These are phyloP conservation scores for Rhodotorula taiwanensis DNA, from an alignment of 768 basidiomycete genomes.

Conservation along the genomic window DNA sequence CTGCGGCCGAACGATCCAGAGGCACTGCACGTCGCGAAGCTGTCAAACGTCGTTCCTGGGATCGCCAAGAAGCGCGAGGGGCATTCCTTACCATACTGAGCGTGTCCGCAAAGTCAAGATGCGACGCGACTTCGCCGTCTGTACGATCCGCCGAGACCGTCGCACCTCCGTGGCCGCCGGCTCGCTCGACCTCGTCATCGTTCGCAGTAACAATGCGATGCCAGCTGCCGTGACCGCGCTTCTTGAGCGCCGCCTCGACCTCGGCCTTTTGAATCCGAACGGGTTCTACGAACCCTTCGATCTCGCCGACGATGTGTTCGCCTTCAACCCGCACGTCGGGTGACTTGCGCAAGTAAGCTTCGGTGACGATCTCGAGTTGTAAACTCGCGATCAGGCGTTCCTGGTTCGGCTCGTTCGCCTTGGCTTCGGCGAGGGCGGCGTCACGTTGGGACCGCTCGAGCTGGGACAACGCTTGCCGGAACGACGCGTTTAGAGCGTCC, in stretches of 20 bases:
- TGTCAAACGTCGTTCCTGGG: too few species aligned
- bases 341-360: conserved; percentile 25
- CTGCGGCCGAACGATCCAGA: conserved; percentile 36
- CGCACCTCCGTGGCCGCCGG: too few species aligned
- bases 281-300: conserved; percentile 30
- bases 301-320: conserved; percentile 22
- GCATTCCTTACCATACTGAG: conserved; percentile 18
- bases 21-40: conserved; percentile 4
- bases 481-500: conserved; percentile 14
- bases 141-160: not conserved
- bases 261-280: conserved; percentile 11
- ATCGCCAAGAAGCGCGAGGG: not conserved
- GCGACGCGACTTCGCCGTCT: conserved; percentile 3
- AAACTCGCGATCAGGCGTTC: conserved; percentile 9
- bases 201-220: conserved; percentile 1
- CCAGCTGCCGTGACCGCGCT: conserved; percentile 21
- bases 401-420: not conserved
- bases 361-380: conserved; percentile 26
- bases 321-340: conserved; percentile 25
- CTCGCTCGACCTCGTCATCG: conserved; percentile 2
- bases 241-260: not conserved
- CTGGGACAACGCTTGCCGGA: conserved; percentile 12
- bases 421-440: not conserved
- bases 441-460: conserved; percentile 3
- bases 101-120: conserved; percentile 25